Evolutionary conservation across 139 green algal genomes (phyloP).

Genomic region (Tetradesmus obliquus): DNA sequence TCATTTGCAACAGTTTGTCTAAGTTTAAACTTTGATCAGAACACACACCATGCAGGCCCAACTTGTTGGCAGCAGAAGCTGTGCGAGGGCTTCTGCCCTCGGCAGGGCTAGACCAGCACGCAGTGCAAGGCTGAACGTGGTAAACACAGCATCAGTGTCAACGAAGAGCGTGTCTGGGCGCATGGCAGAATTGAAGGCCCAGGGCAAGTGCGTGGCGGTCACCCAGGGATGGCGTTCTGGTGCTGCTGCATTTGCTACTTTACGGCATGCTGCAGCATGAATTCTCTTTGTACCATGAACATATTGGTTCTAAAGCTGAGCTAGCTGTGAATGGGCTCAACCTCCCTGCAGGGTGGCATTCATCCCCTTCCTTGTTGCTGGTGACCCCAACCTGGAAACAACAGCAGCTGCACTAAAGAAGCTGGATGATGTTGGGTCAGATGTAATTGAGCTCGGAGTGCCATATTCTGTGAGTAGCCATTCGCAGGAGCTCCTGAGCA

Average conservation of each 20-base stretch:
- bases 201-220: slow-evolving; percentile 61
- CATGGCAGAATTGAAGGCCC: slow-evolving; percentile 73
- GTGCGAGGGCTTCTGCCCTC: neutral
- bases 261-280: neutral
- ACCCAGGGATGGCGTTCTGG: neutral
- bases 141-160: slow-evolving; percentile 17
- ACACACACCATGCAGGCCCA: slow-evolving; percentile 16
- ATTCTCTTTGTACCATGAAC: neutral
- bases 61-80: neutral
- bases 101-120: neutral
- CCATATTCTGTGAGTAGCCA: slow-evolving; percentile 64
- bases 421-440: slow-evolving; percentile 84
- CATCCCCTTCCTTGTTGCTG: slow-evolving; percentile 96
- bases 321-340: neutral
- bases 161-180: slow-evolving; percentile 57
- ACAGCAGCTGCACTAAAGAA: slow-evolving; percentile 84
- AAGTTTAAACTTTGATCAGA: neutral
- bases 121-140: slow-evolving; percentile 18
- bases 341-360: slow-evolving; percentile 79
- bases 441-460: slow-evolving; percentile 99
- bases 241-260: neutral
- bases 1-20: neutral
- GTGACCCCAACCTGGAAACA: slow-evolving; percentile 93
- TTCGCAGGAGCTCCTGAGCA: neutral
- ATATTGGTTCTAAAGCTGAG: neutral